phyloP scores from a whole-genome alignment of 139 green algal genomes.

The Deuterostichococcus epilithicus region DNA sequence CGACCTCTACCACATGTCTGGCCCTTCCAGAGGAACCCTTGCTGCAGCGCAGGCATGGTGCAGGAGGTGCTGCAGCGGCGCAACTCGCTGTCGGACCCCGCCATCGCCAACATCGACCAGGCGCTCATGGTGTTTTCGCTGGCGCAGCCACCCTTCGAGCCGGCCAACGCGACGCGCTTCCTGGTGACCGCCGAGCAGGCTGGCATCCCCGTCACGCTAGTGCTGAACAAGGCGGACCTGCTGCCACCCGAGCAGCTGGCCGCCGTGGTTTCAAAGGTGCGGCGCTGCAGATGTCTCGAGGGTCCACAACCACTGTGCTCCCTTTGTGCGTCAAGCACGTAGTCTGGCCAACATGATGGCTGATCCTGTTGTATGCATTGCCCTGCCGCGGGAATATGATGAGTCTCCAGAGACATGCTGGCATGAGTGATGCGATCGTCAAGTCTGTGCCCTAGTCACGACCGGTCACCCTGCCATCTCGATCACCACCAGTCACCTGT shows the following conservation, averaged over 20 bases:
- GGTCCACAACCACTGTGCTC: too few relatives aligned
- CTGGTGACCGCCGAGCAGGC: slow-evolving; percentile 77
- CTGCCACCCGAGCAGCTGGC: slow-evolving; percentile 33
- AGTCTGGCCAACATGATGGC: too few relatives aligned
- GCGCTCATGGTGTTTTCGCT: slow-evolving; percentile 87
- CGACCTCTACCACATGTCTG: too few relatives aligned
- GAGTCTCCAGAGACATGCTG: too few relatives aligned
- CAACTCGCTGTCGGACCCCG: slow-evolving; percentile 70
- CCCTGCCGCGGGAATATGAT: too few relatives aligned
- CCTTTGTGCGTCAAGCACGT: too few relatives aligned
- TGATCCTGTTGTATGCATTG: too few relatives aligned
- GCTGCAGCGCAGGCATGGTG: slow-evolving; percentile 66
- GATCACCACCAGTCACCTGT: neutral
- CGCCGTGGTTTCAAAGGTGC: slow-evolving; percentile 29
- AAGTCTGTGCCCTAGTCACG: too few relatives aligned
- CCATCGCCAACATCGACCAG: slow-evolving; percentile 91
- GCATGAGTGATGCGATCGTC: too few relatives aligned
- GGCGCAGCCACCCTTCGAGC: slow-evolving; percentile 69
- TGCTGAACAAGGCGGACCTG: slow-evolving; percentile 94
- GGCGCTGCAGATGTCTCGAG: too few relatives aligned
- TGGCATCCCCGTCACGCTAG: slow-evolving; percentile 73
- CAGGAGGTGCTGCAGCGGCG: slow-evolving; percentile 62
- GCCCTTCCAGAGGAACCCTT: too few relatives aligned
- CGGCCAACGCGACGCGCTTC: slow-evolving; percentile 77
- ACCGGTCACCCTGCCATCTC: too few relatives aligned